Percentiles rank a stretch among this genome's conserved stretches.
Conservation (phyloP, 2,329 filamentous ascomycete genomes). For the Escovopsis sp. region DNA sequence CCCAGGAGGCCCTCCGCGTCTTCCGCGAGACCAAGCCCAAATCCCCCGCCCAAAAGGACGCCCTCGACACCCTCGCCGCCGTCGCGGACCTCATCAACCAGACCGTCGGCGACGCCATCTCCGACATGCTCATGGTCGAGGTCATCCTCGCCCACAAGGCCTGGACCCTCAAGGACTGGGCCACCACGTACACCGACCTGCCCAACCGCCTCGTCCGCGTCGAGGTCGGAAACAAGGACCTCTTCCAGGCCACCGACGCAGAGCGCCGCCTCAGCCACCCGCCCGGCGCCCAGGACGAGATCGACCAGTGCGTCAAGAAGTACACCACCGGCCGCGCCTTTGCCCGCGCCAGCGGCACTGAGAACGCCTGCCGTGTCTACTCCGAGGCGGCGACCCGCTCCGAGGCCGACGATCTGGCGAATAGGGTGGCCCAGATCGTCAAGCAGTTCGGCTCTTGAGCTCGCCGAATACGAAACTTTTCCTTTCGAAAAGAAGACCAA, state of each 20-base stretch:
- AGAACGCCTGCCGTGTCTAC: constrained; percentile 92
- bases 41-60: constrained; percentile 81
- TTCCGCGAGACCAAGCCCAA: constrained; percentile 72
- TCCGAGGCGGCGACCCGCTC: constrained; percentile 81
- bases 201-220: constrained; percentile 92
- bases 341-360: constrained; percentile 83
- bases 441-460: constrained; percentile 35
- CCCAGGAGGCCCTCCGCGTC: constrained; percentile 60
- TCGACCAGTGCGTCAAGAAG: constrained; percentile 77
- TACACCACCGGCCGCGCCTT: constrained; percentile 84
- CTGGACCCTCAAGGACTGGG: constrained; percentile 85
- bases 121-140: constrained; percentile 91
- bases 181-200: constrained; percentile 81
- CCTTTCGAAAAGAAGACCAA: too few species aligned
- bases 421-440: constrained; percentile 65
- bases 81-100: constrained; percentile 93
- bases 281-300: constrained; percentile 64
- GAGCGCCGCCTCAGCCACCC: constrained; percentile 78
- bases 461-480: neutral
- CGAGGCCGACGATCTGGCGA: constrained; percentile 82
- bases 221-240: constrained; percentile 72
- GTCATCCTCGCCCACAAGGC: constrained; percentile 89
- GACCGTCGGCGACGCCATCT: constrained; percentile 89
- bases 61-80: constrained; percentile 70
- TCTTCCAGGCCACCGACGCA: constrained; percentile 84